Evolutionary conservation across 768 basidiomycete species (phyloP).

Genomic region (Mycena galericulata): DNA sequence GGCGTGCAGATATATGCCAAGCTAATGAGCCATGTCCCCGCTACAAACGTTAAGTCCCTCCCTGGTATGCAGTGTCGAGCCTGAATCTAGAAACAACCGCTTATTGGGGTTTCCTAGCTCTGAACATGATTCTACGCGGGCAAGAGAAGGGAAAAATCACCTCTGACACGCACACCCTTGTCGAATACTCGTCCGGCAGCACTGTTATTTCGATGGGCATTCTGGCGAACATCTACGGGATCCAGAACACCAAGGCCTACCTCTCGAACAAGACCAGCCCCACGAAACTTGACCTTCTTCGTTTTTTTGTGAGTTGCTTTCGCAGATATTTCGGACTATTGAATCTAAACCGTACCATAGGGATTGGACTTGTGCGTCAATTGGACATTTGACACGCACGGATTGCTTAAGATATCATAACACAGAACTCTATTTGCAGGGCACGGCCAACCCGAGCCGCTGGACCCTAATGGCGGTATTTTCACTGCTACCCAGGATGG

Average conservation of each 20-base stretch:
- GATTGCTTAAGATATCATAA: too few species aligned
- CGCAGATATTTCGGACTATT: too few species aligned
- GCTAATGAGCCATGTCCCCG: not conserved
- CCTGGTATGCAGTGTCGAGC: too few species aligned
- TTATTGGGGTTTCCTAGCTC: too few species aligned
- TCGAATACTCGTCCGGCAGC: not conserved
- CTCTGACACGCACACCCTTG: not conserved
- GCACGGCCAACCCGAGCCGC: not conserved
- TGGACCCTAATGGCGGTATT: not conserved
- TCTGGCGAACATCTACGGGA: not conserved
- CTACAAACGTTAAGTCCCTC: not conserved
- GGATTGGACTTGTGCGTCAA: not conserved
- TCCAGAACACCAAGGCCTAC: constrained; percentile 2
- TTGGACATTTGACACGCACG: not conserved
- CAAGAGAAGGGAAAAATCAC: constrained; percentile 4
- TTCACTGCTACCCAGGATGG: not conserved
- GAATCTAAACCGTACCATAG: too few species aligned
- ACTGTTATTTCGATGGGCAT: constrained; percentile 1
- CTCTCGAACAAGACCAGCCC: not conserved
- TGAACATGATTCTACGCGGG: not conserved
- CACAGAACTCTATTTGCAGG: not conserved
- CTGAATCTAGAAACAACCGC: too few species aligned
- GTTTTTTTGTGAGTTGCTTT: not conserved
- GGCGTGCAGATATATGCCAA: not conserved
- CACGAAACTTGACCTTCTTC: not conserved